A percentile compares a stretch with the other conserved stretches of the same genome.
These are phyloP conservation scores for Hypoxylon sp. DNA, from an alignment of 2,329 filamentous ascomycete genomes.

Conservation along the genomic window DNA sequence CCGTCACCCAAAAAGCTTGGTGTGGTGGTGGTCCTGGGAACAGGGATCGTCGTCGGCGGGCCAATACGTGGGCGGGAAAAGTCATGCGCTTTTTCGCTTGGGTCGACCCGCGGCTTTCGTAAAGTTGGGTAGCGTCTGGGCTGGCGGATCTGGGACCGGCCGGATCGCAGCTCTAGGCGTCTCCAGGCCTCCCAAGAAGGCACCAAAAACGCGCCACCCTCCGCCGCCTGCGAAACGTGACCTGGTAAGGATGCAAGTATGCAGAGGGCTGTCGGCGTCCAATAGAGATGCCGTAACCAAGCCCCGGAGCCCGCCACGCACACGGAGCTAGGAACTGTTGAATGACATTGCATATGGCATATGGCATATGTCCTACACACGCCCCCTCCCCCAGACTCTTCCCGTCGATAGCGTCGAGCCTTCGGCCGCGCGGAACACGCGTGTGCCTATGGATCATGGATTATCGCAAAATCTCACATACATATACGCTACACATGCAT, in stretches of 20 bases:
- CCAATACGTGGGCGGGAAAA: constrained; percentile 1
- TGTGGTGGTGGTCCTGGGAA: not conserved
- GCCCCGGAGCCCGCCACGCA: too few species aligned
- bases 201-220: constrained; percentile 17
- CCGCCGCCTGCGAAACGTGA: constrained; percentile 2
- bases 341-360: too few species aligned
- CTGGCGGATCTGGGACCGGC: constrained; percentile 16
- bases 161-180: constrained; percentile 11
- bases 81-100: constrained; percentile 25
- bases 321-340: too few species aligned
- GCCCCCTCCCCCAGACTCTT: too few species aligned
- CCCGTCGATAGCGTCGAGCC: constrained; percentile 27
- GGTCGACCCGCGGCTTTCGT: not conserved
- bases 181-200: not conserved
- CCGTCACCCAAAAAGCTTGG: constrained; percentile 6
- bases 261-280: not conserved
- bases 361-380: too few species aligned
- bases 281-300: too few species aligned
- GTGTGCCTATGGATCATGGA: too few species aligned
- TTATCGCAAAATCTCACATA: not conserved
- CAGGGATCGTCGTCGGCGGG: constrained; percentile 11
- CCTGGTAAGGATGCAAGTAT: constrained; percentile 20
- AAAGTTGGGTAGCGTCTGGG: not conserved
- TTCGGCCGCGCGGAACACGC: constrained; percentile 34
- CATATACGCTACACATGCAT: not conserved